These are phyloP conservation scores for Penicillium corylophilum DNA, from an alignment of 2,329 filamentous ascomycete species.

Conservation along the genomic window DNA sequence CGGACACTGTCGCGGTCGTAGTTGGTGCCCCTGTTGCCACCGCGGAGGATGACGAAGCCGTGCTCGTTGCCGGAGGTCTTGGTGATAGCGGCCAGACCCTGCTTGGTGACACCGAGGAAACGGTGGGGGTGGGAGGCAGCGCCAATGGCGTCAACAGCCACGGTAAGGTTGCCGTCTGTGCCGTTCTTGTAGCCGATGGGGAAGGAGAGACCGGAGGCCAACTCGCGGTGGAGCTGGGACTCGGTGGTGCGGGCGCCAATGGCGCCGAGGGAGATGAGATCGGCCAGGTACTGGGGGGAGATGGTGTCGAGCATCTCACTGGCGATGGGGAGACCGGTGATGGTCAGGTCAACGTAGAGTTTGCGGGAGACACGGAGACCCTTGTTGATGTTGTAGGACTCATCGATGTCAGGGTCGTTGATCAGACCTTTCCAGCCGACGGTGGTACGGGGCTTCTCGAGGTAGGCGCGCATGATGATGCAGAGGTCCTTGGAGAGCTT, in stretches of 20 bases:
- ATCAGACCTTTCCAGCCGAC: conserved; percentile 99
- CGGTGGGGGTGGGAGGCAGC: conserved; percentile 68
- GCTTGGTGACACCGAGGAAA: conserved; percentile 98
- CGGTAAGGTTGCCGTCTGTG: conserved; percentile 85
- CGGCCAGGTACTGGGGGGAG: conserved; percentile 94
- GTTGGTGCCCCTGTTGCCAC: conserved; percentile 89
- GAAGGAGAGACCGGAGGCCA: conserved; percentile 93
- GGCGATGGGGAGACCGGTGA: conserved; percentile 86
- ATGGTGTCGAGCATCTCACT: conserved; percentile 99
- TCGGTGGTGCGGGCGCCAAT: conserved; percentile 96
- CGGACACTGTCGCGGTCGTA: conserved; percentile 84
- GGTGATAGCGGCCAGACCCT: conserved; percentile 91
- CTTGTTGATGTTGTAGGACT: conserved; percentile 99
- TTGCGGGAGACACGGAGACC: conserved; percentile 88
- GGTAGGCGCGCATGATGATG: conserved; percentile 97
- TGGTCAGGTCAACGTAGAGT: conserved; percentile 88
- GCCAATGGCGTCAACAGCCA: conserved; percentile 95
- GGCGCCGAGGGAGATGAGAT: conserved; percentile 91
- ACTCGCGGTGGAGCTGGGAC: conserved; percentile 91
- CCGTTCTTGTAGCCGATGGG: conserved; percentile 99
- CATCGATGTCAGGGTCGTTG: conserved; percentile 97
- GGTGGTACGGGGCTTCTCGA: conserved; percentile 97
- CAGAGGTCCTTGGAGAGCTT: conserved; percentile 80
- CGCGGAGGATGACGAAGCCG: conserved; percentile 93
- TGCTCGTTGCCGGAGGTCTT: conserved; percentile 92